Conservation (phyloP, 495 filamentous ascomycete genomes). For the Penicillium malachiteum region DNA sequence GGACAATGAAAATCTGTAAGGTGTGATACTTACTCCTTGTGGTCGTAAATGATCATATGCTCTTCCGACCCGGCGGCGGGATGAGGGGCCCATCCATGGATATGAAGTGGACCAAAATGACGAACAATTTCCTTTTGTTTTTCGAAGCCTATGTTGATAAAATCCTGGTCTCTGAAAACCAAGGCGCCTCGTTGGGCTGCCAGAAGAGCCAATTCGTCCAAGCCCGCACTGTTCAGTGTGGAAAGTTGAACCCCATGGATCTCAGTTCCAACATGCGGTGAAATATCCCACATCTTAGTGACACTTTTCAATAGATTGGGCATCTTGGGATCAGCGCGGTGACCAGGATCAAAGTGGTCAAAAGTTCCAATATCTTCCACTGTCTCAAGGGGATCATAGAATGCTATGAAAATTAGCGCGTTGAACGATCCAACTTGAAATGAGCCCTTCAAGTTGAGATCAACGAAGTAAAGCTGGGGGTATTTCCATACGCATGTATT, state of each 20-base stretch:
- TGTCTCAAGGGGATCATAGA: slow-evolving; percentile 4
- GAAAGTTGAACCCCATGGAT: slow-evolving; percentile 3
- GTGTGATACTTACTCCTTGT: slow-evolving; percentile 1
- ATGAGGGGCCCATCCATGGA: slow-evolving; percentile 6
- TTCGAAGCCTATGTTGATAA: slow-evolving; percentile 3
- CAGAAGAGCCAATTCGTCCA: slow-evolving; percentile 2
- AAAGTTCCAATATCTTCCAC: slow-evolving; percentile 1
- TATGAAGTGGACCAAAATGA: slow-evolving; percentile 3
- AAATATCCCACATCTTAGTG: neutral
- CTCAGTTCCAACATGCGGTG: slow-evolving; percentile 2
- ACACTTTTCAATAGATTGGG: slow-evolving; percentile 1
- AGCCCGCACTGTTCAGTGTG: neutral
- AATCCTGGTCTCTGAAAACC: slow-evolving; percentile 4
- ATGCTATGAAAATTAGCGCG: too few relatives aligned
- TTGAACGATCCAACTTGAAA: too few relatives aligned
- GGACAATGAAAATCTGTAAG: too few relatives aligned
- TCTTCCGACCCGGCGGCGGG: neutral
- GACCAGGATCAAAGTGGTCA: slow-evolving; percentile 2
- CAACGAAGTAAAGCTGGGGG: too few relatives aligned
- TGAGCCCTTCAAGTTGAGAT: too few relatives aligned
- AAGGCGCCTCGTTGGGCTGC: slow-evolving; percentile 1
- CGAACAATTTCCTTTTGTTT: neutral
- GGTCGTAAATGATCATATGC: slow-evolving; percentile 2
- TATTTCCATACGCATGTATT: slow-evolving; percentile 2
- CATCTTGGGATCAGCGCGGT: neutral